phyloP scores from a whole-genome alignment of 2,329 filamentous ascomycete species.

The Fusarium poae region DNA sequence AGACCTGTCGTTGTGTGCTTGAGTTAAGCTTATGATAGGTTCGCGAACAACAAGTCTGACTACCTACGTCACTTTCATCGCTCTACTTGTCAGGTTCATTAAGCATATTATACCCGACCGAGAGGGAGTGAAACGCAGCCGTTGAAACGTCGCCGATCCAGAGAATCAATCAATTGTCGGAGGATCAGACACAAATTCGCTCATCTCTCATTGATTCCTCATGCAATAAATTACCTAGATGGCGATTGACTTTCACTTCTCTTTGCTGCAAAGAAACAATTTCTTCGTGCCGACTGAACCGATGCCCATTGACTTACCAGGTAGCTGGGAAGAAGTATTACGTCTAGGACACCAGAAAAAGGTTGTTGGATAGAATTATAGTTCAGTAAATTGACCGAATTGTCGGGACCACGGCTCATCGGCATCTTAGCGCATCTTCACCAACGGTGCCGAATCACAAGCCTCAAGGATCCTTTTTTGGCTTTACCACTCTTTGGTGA shows the following conservation, averaged over 20 bases:
- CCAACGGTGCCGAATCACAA: background rate
- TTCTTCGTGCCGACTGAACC: background rate
- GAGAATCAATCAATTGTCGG: background rate
- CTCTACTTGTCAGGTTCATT: background rate
- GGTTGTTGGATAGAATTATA: background rate
- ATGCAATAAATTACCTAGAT: background rate
- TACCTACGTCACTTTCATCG: background rate
- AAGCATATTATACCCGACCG: background rate
- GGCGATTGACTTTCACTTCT: background rate
- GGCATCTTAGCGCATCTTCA: conserved; percentile 5
- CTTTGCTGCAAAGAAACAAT: background rate
- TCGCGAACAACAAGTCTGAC: background rate
- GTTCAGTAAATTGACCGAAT: background rate
- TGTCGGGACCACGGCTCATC: conserved; percentile 5
- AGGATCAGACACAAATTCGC: background rate
- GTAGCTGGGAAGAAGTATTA: background rate
- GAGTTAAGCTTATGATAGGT: background rate
- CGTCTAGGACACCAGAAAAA: background rate
- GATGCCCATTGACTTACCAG: background rate
- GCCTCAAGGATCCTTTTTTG: background rate
- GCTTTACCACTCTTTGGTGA: background rate
- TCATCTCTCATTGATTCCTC: background rate
- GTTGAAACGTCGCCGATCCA: background rate
- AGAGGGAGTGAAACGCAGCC: background rate
- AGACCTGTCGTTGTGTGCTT: background rate